These are phyloP conservation scores for Hypoxylon perforatum DNA, from an alignment of 495 filamentous ascomycete species.

Conservation along the genomic window DNA sequence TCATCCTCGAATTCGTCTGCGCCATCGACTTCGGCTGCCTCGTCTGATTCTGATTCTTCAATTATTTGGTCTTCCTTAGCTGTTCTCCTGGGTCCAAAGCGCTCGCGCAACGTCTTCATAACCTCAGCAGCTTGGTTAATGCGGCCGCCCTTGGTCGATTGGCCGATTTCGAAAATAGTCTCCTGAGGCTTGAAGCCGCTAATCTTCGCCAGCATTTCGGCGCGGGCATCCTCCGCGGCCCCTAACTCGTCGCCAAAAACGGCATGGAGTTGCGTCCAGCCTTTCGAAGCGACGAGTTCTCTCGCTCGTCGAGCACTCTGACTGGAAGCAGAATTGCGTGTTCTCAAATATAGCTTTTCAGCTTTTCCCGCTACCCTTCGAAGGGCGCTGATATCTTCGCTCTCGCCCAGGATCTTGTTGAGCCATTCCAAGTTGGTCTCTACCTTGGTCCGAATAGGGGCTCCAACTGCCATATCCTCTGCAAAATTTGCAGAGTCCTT, in stretches of 20 bases:
- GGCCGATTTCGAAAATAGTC: constrained; percentile 93
- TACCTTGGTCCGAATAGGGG: constrained; percentile 73
- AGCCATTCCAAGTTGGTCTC: constrained; percentile 82
- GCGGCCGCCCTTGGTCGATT: constrained; percentile 68
- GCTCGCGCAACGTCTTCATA: constrained; percentile 74
- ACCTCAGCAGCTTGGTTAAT: constrained; percentile 82
- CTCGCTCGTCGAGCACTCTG: constrained; percentile 89
- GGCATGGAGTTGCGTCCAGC: constrained; percentile 76
- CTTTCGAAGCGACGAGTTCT: constrained; percentile 72
- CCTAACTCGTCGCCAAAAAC: constrained; percentile 78
- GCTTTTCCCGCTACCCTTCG: constrained; percentile 82
- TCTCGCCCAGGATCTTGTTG: constrained; percentile 77
- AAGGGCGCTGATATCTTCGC: constrained; percentile 76
- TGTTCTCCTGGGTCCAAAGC: constrained; percentile 63
- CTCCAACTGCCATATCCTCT: constrained; percentile 82
- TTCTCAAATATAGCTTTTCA: constrained; percentile 90
- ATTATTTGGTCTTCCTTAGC: constrained; percentile 45
- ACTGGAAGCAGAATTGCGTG: constrained; percentile 84
- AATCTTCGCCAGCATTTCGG: constrained; percentile 85
- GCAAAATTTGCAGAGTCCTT: constrained; percentile 73
- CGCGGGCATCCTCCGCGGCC: constrained; percentile 73
- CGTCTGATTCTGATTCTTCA: constrained; percentile 39
- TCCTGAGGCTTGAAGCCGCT: constrained; percentile 88
- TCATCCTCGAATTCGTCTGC: constrained; percentile 57
- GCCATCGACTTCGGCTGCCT: constrained; percentile 52